phyloP scores from a whole-genome alignment of 164 flowering plant genomes.

The Macadamia tetraphylla region DNA sequence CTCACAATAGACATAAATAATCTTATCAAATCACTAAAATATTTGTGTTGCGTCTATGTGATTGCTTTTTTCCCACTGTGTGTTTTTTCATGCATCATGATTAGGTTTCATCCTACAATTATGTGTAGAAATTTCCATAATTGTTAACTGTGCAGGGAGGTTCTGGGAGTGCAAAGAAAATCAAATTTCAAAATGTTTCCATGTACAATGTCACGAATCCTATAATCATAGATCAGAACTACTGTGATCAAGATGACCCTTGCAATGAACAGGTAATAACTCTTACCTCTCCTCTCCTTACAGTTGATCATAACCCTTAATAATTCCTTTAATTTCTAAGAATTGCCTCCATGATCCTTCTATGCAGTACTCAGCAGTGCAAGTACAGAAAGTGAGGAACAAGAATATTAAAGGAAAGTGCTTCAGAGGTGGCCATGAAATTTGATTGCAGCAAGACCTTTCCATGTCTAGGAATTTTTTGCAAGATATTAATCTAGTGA shows the following conservation, averaged over 20 bases:
- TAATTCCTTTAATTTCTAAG: not conserved
- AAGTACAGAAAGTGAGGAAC: slow-evolving; percentile 35
- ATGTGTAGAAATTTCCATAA: not conserved
- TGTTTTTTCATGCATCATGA: no score
- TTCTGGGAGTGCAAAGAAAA: slow-evolving; percentile 36
- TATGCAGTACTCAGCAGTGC: slow-evolving; percentile 36
- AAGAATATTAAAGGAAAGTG: slow-evolving; percentile 46
- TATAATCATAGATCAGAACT: slow-evolving; percentile 50
- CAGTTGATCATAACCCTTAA: no score
- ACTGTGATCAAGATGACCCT: slow-evolving; percentile 39
- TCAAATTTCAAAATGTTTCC: slow-evolving; percentile 32
- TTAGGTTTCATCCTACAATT: no score
- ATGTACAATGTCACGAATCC: slow-evolving; percentile 47
- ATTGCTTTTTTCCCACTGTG: no score
- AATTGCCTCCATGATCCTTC: not conserved
- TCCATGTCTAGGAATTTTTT: slow-evolving; percentile 38
- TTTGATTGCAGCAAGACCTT: slow-evolving; percentile 39
- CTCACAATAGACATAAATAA: not conserved
- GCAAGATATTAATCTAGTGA: slow-evolving; percentile 26
- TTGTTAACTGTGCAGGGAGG: slow-evolving; percentile 36
- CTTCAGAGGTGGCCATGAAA: slow-evolving; percentile 29
- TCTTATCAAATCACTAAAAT: no score
- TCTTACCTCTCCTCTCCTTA: not conserved
- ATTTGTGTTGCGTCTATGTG: not conserved
- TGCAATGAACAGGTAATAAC: slow-evolving; percentile 37